phyloP scores from a whole-genome alignment of 345 rosid genomes.

The Camelina neglecta region DNA sequence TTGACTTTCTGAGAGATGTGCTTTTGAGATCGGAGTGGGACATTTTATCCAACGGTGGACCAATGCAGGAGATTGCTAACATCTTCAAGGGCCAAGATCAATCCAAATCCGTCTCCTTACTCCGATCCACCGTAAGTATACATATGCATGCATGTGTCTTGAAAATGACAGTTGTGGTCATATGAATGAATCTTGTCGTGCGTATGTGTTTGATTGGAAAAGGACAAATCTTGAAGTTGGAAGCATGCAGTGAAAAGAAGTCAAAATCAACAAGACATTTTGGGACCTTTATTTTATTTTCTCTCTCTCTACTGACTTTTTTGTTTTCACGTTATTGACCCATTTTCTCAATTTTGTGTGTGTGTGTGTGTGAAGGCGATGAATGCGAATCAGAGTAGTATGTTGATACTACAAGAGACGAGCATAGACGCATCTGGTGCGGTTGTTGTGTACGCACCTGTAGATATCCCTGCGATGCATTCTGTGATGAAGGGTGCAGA shows the following conservation, averaged over 20 bases:
- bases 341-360: too few relatives aligned
- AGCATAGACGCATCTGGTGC: constrained; percentile 90
- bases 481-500: constrained; percentile 96
- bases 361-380: constrained; percentile 56
- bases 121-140: constrained; percentile 69
- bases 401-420: constrained; percentile 92
- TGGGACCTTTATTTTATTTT: constrained; percentile 43
- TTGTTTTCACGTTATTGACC: constrained; percentile 12
- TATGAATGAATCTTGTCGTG: constrained; percentile 39
- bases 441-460: constrained; percentile 96
- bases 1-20: constrained; percentile 86
- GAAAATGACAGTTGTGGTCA: constrained; percentile 35
- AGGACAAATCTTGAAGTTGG: constrained; percentile 51
- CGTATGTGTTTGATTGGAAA: constrained; percentile 34
- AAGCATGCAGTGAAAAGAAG: constrained; percentile 49
- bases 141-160: constrained; percentile 18
- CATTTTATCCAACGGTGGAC: constrained; percentile 90
- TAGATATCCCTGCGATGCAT: constrained; percentile 95
- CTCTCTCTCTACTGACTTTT: neutral
- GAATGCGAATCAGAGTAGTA: constrained; percentile 86
- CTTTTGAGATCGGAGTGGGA: constrained; percentile 93
- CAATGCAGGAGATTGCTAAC: constrained; percentile 96
- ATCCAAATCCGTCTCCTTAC: constrained; percentile 93
- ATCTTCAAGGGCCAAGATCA: constrained; percentile 92
- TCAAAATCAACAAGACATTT: constrained; percentile 55